Percentiles rank a stretch among this genome's conserved stretches.
phyloP scores from a whole-genome alignment of 2,329 filamentous ascomycete species.

The Exophiala xenobiotica region DNA sequence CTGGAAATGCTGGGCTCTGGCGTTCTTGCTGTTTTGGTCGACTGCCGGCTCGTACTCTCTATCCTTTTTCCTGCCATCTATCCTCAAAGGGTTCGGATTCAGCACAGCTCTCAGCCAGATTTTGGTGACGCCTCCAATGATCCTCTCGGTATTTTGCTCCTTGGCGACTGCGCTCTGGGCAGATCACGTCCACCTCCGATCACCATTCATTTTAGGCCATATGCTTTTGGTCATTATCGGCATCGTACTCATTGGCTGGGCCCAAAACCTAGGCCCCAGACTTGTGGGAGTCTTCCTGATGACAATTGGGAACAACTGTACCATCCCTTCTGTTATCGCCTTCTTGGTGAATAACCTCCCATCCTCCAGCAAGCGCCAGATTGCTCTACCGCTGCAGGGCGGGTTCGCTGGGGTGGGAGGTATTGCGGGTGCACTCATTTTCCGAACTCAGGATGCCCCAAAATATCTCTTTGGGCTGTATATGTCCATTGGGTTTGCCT shows the following conservation, averaged over 20 bases:
- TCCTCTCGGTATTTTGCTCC: constrained; percentile 4
- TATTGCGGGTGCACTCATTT: constrained; percentile 71
- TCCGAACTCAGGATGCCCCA: constrained; percentile 50
- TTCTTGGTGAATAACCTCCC: constrained; percentile 84
- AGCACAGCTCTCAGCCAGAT: constrained; percentile 11
- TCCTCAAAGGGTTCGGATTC: constrained; percentile 12
- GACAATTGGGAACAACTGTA: constrained; percentile 73
- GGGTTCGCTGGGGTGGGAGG: constrained; percentile 62
- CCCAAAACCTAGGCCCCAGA: constrained; percentile 2
- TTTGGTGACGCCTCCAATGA: constrained; percentile 6
- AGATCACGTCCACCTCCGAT: constrained; percentile 2
- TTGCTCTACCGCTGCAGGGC: constrained; percentile 7
- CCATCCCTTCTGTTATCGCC: constrained; percentile 70
- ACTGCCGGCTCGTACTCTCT: constrained; percentile 12
- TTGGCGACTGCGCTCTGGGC: constrained; percentile 2
- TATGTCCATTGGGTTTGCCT: not conserved
- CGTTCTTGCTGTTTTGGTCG: constrained; percentile 51
- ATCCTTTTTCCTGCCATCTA: constrained; percentile 14
- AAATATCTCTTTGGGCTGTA: constrained; percentile 35
- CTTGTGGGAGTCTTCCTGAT: constrained; percentile 31
- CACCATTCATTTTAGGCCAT: constrained; percentile 10
- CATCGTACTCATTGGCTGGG: constrained; percentile 8
- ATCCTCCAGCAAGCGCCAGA: constrained; percentile 38
- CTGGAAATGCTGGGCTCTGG: constrained; percentile 50
- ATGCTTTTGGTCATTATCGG: constrained; percentile 8